phyloP scores from a whole-genome alignment of 805 yeast genomes.

The Candida berthetii region DNA sequence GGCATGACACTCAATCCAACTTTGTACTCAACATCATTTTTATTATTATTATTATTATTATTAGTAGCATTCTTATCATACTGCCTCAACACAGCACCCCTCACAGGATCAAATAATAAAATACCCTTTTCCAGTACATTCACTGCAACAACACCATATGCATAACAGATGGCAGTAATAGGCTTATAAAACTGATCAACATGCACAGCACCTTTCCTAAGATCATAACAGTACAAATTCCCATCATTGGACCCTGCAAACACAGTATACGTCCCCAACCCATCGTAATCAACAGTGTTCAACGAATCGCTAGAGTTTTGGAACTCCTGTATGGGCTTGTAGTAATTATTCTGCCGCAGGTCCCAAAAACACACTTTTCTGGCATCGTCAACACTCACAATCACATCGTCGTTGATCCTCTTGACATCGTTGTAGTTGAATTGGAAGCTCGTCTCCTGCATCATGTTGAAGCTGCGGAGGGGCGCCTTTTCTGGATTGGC shows the following conservation, averaged over 20 bases:
- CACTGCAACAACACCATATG: not conserved
- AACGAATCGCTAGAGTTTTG: constrained; percentile 25
- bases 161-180: constrained; percentile 4
- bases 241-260: constrained; percentile 19
- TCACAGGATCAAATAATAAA: not conserved
- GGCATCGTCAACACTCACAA: constrained; percentile 15
- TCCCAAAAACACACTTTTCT: constrained; percentile 8
- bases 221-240: constrained; percentile 13
- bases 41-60: too few relatives aligned
- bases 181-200: constrained; percentile 6
- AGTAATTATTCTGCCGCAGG: constrained; percentile 5
- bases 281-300: constrained; percentile 7
- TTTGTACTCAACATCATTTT: not conserved
- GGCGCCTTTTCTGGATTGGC: not conserved
- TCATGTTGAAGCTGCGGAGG: constrained; percentile 5
- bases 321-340: constrained; percentile 27
- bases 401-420: constrained; percentile 7
- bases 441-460: not conserved
- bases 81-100: not conserved
- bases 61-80: not conserved
- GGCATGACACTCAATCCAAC: not conserved
- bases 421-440: constrained; percentile 9
- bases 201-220: constrained; percentile 9
- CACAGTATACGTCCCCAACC: not conserved
- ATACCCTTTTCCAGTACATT: not conserved